Base-by-base conservation (phyloP, 495 filamentous ascomycete species). In the Cercophora scortea region DNA sequence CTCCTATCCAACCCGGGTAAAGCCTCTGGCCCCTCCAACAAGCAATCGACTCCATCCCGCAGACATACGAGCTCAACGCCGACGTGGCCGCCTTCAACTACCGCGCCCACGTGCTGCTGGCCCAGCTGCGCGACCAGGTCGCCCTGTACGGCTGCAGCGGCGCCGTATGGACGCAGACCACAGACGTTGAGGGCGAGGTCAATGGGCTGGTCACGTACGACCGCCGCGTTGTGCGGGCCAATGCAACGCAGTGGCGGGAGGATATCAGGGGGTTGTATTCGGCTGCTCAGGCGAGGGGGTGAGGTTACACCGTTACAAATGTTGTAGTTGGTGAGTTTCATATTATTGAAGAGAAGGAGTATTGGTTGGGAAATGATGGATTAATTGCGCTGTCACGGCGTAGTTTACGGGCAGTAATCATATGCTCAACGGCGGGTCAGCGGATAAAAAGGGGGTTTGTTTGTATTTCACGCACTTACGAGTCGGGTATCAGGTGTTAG, bases 171-270 rank as follows among this genome's bases (percentile, higher is more conserved):
- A 86, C 83, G 13, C 83, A 87, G 62, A 86, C 83, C 1, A 84
- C 82, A 0, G 83, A 88, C 58, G 83, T 88, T 9, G 84, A 88
- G 62, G 83, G 82, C n/a, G 84, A 88, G 64, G 79, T 86, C 43
- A 88, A 88, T 56, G 84, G 84, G 5, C 61, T 88, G 50, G 63
- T 85, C 53, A 85, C 82, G 2, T 86, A 86, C 51, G 83, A 88
- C 65, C 79, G 84, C 3, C 64, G 50, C 47, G 18, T 85, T 0
- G 61, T 78, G 49, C 68, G 82, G 16, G 72, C 77, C 3, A 67
- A 86, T 60, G 68, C 68, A 53, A 60, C 62, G 36, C 79, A 82
- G 67, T 86, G 84, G 84, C 71, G 70, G 51, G 59, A 51, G 3
- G 84, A 86, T 62, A 82, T 86, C 40, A 56, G 76, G 62, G 77